Percentiles rank a stretch among this genome's conserved stretches.
phyloP scores from a whole-genome alignment of 2,329 filamentous ascomycete species.

The Stachybotrys chartarum region DNA sequence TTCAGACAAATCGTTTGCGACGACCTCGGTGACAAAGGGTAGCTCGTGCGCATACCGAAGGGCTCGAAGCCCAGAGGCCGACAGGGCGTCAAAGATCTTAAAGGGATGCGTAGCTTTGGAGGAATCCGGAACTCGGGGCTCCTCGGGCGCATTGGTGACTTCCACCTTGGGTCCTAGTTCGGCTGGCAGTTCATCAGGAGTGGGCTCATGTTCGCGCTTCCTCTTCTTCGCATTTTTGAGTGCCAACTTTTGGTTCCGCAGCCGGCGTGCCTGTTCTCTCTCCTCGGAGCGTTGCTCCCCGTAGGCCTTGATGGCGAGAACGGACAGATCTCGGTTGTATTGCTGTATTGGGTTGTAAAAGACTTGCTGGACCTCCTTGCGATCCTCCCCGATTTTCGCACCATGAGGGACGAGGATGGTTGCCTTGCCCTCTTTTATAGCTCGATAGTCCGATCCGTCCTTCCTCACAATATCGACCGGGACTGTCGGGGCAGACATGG shows the following conservation, averaged over 20 bases:
- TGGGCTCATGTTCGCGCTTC: conserved; percentile 27
- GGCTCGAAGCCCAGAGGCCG: conserved; percentile 85
- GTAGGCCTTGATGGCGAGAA: conserved; percentile 85
- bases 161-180: conserved; percentile 2
- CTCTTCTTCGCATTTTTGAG: conserved; percentile 37
- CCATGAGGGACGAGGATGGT: conserved; percentile 47
- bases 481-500: conserved; percentile 1
- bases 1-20: conserved; percentile 81
- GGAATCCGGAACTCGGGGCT: neutral
- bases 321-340: conserved; percentile 93
- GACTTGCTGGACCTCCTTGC: conserved; percentile 65
- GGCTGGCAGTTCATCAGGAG: conserved; percentile 1
- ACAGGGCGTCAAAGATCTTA: conserved; percentile 89
- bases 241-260: conserved; percentile 31
- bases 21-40: conserved; percentile 72
- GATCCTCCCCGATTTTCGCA: conserved; percentile 37
- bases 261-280: conserved; percentile 22
- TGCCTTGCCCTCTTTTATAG: conserved; percentile 49
- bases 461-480: conserved; percentile 16
- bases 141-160: conserved; percentile 1
- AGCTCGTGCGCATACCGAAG: conserved; percentile 89
- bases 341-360: conserved; percentile 99
- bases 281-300: conserved; percentile 57
- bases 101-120: conserved; percentile 38
- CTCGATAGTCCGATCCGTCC: conserved; percentile 42